Evolutionary conservation across 352 stramenopile genomes (phyloP), one percentile per base, ranked within the genome.

Genomic region (Phytophthora vignae): DNA sequence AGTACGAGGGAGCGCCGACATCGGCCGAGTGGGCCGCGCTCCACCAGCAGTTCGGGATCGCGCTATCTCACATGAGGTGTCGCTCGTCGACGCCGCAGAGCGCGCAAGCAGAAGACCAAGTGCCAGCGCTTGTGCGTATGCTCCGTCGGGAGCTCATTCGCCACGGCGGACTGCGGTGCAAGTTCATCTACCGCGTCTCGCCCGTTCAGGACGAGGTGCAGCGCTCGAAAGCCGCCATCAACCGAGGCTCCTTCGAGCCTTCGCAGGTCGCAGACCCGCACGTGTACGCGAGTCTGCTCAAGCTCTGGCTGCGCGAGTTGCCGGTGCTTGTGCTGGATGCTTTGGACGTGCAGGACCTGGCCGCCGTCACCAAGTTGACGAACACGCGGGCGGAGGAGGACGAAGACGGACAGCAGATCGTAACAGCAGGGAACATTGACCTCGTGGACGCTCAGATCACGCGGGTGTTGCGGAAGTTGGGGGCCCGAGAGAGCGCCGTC

Each of bases 281-380:
- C 46, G 76, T 91, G 3, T 90, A 85, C 61, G 81, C 81, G 0
- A 88, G 83, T 60, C 75, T 92, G 21, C 60, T 91, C 44, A 92
- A 92, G 52, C 60, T 78, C n/a, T 92, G 81, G 82, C 69, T 92
- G 4, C 79, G 85, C 11, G 82, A 93, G 17, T 71, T 93, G 38
- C 83, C 85, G 0, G 58, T 17, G 12, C 78, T 78, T 14, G 46
- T 93, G 67, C 56, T 91, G 2, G 60, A 67, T 15, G 56, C 48
- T 14, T 56, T 85, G 59, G 40, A 83, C 2, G 48, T 65, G 1
- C 21, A 64, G 0, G 48, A 77, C 12, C 21, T 87, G 5, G 33
- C 62, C 48, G 21, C 19, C 2, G 59, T 84, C 22, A 76, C 59
- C 0, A 73, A 73, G 27, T 27, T 70, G 36, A 57, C 14, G 49